Percentiles rank a stretch among this genome's conserved stretches.
phyloP scores from a whole-genome alignment of 495 filamentous ascomycete species.

The Penicillium arizonense region DNA sequence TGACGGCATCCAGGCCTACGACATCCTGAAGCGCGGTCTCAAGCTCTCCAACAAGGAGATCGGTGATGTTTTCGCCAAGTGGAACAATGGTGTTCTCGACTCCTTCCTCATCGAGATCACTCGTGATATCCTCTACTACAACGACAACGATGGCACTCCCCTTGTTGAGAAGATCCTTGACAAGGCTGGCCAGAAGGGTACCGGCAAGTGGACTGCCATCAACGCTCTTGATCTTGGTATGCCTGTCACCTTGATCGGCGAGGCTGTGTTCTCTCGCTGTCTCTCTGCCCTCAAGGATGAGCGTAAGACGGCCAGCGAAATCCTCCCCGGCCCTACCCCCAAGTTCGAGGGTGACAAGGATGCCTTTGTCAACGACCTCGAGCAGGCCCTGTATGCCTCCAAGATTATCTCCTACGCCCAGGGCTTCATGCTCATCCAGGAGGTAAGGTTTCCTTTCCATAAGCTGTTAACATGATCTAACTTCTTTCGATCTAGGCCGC shows the following conservation, averaged over 20 bases:
- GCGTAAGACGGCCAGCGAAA: constrained; percentile 75
- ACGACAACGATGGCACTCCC: constrained; percentile 85
- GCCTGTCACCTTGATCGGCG: constrained; percentile 97
- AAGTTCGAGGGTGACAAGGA: constrained; percentile 88
- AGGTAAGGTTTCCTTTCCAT: constrained; percentile 57
- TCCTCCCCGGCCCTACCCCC: constrained; percentile 73
- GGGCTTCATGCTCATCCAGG: constrained; percentile 99
- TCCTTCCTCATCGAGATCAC: constrained; percentile 99
- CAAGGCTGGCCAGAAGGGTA: constrained; percentile 98
- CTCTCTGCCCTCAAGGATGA: constrained; percentile 91
- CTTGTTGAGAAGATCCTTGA: constrained; percentile 99
- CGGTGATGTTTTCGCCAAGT: constrained; percentile 87
- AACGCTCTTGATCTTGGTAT: constrained; percentile 98
- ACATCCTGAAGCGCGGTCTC: constrained; percentile 97
- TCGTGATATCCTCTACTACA: constrained; percentile 93
- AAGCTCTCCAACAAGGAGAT: constrained; percentile 86
- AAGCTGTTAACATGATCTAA: neutral
- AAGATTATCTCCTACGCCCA: constrained; percentile 99
- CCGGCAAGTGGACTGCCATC: constrained; percentile 99
- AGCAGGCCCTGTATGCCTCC: constrained; percentile 97
- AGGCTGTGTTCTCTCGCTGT: constrained; percentile 94
- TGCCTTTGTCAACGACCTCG: constrained; percentile 90
- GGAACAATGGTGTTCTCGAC: constrained; percentile 98
- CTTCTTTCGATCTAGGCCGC: constrained; percentile 61
- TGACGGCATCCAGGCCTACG: constrained; percentile 71